A percentile compares a stretch with the other conserved stretches of the same genome.
Conservation (phyloP, 371 early-diverging fungal species). For the Mucor sp. region DNA sequence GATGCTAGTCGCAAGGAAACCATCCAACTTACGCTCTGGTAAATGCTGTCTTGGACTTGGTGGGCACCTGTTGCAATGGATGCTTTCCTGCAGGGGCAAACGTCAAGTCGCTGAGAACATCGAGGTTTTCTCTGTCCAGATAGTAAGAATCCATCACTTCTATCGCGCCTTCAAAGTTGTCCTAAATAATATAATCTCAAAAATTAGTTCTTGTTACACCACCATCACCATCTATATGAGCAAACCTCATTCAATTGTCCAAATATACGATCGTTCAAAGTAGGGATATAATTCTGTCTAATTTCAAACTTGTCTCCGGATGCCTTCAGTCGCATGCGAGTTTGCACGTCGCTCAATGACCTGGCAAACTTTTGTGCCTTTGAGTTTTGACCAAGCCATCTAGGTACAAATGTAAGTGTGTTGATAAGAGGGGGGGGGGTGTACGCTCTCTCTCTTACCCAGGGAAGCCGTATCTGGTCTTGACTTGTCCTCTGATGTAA, state of each 20-base stretch:
- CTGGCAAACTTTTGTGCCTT: conserved; percentile 77
- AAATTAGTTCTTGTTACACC: conserved; percentile 11
- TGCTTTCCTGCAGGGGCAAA: conserved; percentile 42
- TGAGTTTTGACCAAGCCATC: conserved; percentile 96
- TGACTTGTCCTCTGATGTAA: conserved; percentile 66
- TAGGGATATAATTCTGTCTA: conserved; percentile 82
- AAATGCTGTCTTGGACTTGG: conserved; percentile 79
- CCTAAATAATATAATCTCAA: conserved; percentile 29
- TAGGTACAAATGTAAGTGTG: conserved; percentile 18
- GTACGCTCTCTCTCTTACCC: conserved; percentile 21
- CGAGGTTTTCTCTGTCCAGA: conserved; percentile 87
- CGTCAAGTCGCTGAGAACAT: conserved; percentile 76
- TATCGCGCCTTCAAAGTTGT: conserved; percentile 75
- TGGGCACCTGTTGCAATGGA: conserved; percentile 61
- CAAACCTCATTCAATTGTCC: conserved; percentile 62
- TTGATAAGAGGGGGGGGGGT: neutral
- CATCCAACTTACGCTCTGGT: conserved; percentile 65
- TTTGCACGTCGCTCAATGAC: conserved; percentile 78
- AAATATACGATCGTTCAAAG: conserved; percentile 67
- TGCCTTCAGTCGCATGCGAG: conserved; percentile 80
- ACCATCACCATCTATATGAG: neutral
- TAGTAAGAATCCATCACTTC: conserved; percentile 89
- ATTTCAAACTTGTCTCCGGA: conserved; percentile 86
- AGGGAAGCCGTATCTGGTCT: conserved; percentile 51
- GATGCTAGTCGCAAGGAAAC: neutral